Percentiles rank a stretch among this genome's conserved stretches.
Conservation (phyloP, 169 alveolate genomes). For the Plasmodium inui region DNA sequence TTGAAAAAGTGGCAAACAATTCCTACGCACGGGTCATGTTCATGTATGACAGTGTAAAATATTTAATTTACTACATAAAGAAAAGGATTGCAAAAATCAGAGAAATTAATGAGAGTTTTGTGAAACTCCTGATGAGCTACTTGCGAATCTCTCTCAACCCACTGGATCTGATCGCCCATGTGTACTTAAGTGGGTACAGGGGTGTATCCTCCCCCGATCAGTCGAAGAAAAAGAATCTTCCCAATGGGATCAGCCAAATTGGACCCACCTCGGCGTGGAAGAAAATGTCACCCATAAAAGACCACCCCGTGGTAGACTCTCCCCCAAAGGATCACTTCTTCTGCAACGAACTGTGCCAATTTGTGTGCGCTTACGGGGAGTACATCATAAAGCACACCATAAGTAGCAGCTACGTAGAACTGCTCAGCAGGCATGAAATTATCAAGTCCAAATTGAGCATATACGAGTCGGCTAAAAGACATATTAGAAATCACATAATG, state of each 20-base stretch:
- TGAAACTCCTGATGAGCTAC: constrained; percentile 21
- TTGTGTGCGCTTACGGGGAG: constrained; percentile 56
- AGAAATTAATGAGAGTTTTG: constrained; percentile 3
- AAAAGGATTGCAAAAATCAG: constrained; percentile 3
- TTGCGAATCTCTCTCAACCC: constrained; percentile 33
- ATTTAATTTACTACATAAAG: constrained; percentile 47
- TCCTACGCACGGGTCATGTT: constrained; percentile 34
- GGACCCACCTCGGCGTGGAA: background rate
- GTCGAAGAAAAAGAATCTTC: background rate
- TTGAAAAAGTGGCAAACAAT: constrained; percentile 41
- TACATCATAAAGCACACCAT: constrained; percentile 47
- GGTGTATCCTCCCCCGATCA: background rate
- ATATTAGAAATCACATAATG: constrained; percentile 10
- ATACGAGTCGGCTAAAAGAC: constrained; percentile 27
- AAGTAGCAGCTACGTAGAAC: constrained; percentile 43
- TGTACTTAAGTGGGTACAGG: constrained; percentile 21
- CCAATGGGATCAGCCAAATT: background rate
- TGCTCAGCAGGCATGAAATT: background rate
- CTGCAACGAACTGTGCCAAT: constrained; percentile 47
- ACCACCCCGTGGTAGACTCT: background rate
- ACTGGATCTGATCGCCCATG: constrained; percentile 33
- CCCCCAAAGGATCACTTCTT: constrained; percentile 3
- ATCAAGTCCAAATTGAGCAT: constrained; percentile 39
- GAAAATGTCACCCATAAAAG: background rate
- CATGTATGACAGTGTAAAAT: constrained; percentile 42